These are phyloP conservation scores for Ganoderma leucocontextum DNA, from an alignment of 1,284 basidiomycete species.

Conservation along the genomic window DNA sequence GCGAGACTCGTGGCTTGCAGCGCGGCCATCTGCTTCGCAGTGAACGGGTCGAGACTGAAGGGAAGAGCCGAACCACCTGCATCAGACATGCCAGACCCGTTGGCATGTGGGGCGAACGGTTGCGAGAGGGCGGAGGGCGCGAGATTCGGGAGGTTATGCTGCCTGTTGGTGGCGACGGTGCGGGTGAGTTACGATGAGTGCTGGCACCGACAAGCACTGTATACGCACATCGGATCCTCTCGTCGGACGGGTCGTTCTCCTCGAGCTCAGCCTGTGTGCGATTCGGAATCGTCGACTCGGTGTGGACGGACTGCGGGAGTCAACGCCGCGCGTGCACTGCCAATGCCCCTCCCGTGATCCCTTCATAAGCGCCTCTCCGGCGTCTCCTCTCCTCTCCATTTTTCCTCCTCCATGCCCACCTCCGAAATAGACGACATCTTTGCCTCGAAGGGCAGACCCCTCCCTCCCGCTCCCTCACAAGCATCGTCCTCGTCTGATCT, in stretches of 20 bases:
- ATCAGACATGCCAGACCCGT: constrained; percentile 19
- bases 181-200: constrained; percentile 5
- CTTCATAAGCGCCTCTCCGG: not conserved
- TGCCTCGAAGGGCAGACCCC: constrained; percentile 57
- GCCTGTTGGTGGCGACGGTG: constrained; percentile 21
- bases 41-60: constrained; percentile 45
- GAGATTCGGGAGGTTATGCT: constrained; percentile 29
- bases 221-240: constrained; percentile 26
- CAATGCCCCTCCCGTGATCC: not conserved
- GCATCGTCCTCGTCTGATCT: constrained; percentile 34
- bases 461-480: constrained; percentile 32
- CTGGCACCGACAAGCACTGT: not conserved
- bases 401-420: constrained; percentile 35
- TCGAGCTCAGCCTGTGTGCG: not conserved
- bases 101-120: constrained; percentile 14
- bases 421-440: constrained; percentile 87
- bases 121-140: constrained; percentile 14
- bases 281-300: constrained; percentile 3
- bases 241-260: not conserved
- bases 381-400: constrained; percentile 14
- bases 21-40: constrained; percentile 80
- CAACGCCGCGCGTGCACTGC: not conserved
- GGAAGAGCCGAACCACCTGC: constrained; percentile 21
- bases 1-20: constrained; percentile 70
- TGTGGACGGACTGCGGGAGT: not conserved